Evolutionary conservation across 495 filamentous ascomycete species (phyloP).

Genomic region (Pseudevernia furfuracea): DNA sequence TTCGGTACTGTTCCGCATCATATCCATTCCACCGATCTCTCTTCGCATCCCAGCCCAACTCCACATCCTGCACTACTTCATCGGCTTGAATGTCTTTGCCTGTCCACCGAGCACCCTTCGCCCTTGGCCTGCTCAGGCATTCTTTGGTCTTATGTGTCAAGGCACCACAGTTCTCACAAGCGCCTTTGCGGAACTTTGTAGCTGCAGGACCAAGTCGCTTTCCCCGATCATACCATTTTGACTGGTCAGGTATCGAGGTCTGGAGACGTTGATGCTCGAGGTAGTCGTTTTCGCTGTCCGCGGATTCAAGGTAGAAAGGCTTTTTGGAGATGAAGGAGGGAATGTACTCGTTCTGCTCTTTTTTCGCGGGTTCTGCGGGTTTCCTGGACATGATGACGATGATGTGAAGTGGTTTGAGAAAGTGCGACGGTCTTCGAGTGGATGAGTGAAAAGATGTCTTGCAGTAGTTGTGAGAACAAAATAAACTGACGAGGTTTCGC

Average conservation of each 20-base stretch:
- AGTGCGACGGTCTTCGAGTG: background rate
- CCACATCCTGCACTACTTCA: slow-evolving; percentile 75
- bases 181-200: slow-evolving; percentile 95
- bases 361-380: slow-evolving; percentile 49
- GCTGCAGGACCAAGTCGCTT: slow-evolving; percentile 72
- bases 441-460: background rate
- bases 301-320: slow-evolving; percentile 89
- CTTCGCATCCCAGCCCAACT: slow-evolving; percentile 96
- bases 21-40: slow-evolving; percentile 96
- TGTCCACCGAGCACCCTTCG: slow-evolving; percentile 86
- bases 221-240: slow-evolving; percentile 86
- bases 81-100: slow-evolving; percentile 90
- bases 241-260: slow-evolving; percentile 52
- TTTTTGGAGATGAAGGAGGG: slow-evolving; percentile 96
- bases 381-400: slow-evolving; percentile 40
- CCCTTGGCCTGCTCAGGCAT: slow-evolving; percentile 81
- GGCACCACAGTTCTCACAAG: slow-evolving; percentile 96
- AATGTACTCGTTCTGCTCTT: slow-evolving; percentile 96
- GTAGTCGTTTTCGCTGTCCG: slow-evolving; percentile 72
- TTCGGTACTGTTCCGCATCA: slow-evolving; percentile 75
- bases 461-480: background rate
- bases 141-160: slow-evolving; percentile 95
- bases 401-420: background rate
- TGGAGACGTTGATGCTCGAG: slow-evolving; percentile 95
- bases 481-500: background rate